phyloP scores from a whole-genome alignment of 2,329 filamentous ascomycete species.

The Pestalotiopsis sp. region DNA sequence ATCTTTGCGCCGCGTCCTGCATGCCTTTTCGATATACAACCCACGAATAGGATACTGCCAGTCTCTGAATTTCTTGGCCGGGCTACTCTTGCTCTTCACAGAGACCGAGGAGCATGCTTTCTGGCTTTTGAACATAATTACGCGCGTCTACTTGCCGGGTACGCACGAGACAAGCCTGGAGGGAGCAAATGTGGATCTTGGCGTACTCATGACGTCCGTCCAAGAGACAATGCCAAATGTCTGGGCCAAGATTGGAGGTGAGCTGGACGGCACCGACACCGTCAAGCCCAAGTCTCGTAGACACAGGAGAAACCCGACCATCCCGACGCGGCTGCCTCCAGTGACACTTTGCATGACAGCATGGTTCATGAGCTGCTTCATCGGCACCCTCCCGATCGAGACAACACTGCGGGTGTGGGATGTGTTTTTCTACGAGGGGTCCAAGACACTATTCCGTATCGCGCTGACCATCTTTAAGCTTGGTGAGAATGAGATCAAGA shows the following conservation, averaged over 20 bases:
- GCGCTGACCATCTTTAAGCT: slow-evolving; percentile 90
- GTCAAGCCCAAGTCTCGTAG: slow-evolving; percentile 40
- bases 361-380: slow-evolving; percentile 98
- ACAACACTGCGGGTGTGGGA: slow-evolving; percentile 94
- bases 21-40: slow-evolving; percentile 89
- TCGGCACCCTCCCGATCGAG: slow-evolving; percentile 89
- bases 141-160: slow-evolving; percentile 82
- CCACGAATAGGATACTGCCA: slow-evolving; percentile 94
- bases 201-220: slow-evolving; percentile 86
- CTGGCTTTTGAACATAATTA: slow-evolving; percentile 91
- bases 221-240: slow-evolving; percentile 80
- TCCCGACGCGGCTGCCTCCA: slow-evolving; percentile 70
- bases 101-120: slow-evolving; percentile 88
- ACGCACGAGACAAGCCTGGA: slow-evolving; percentile 91
- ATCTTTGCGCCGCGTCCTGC: slow-evolving; percentile 81
- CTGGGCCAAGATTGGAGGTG: slow-evolving; percentile 85
- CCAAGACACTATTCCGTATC: slow-evolving; percentile 90
- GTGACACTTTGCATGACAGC: slow-evolving; percentile 92
- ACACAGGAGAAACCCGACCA: slow-evolving; percentile 40
- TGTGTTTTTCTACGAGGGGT: slow-evolving; percentile 92
- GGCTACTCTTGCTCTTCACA: slow-evolving; percentile 86
- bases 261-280: slow-evolving; percentile 58
- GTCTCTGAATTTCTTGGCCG: slow-evolving; percentile 92
- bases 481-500: slow-evolving; percentile 78
- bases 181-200: slow-evolving; percentile 90